A percentile compares a stretch with the other conserved stretches of the same genome.
These are phyloP conservation scores for Bipolaris oryzae DNA, from an alignment of 2,329 filamentous ascomycete genomes.

Conservation along the genomic window DNA sequence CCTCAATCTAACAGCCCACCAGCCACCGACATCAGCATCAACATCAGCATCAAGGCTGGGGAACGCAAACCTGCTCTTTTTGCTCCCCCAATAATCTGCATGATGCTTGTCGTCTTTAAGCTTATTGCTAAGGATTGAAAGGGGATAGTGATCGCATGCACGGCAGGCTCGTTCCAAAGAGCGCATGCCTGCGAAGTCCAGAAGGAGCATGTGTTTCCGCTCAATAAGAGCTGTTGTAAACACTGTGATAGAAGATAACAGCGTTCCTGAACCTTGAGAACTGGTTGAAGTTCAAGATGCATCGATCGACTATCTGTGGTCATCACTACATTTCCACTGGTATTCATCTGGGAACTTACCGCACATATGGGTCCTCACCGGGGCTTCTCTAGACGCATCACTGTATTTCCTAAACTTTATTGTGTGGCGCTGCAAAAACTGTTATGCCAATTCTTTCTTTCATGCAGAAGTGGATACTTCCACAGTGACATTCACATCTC, in stretches of 20 bases:
- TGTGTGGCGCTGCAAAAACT: not conserved
- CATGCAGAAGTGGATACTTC: not conserved
- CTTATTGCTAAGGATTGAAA: conserved; percentile 12
- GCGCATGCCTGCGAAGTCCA: not conserved
- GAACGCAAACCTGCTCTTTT: not conserved
- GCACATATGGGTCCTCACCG: not conserved
- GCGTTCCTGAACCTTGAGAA: not conserved
- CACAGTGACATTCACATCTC: not conserved
- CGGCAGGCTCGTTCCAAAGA: not conserved
- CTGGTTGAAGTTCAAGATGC: not conserved
- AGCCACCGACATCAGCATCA: conserved; percentile 2
- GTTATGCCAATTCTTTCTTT: not conserved
- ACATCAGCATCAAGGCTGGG: not conserved
- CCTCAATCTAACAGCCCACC: not conserved
- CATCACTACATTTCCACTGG: not conserved
- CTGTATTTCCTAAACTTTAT: not conserved
- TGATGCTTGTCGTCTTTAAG: conserved; percentile 21
- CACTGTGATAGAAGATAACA: not conserved
- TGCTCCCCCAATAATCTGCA: not conserved
- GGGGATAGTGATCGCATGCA: not conserved
- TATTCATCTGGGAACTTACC: not conserved
- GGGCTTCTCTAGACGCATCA: not conserved
- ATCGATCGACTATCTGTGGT: not conserved
- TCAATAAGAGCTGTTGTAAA: not conserved
- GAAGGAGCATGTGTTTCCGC: not conserved